phyloP scores from a whole-genome alignment of 2,329 filamentous ascomycete genomes.

The Hirsutella thompsonii region DNA sequence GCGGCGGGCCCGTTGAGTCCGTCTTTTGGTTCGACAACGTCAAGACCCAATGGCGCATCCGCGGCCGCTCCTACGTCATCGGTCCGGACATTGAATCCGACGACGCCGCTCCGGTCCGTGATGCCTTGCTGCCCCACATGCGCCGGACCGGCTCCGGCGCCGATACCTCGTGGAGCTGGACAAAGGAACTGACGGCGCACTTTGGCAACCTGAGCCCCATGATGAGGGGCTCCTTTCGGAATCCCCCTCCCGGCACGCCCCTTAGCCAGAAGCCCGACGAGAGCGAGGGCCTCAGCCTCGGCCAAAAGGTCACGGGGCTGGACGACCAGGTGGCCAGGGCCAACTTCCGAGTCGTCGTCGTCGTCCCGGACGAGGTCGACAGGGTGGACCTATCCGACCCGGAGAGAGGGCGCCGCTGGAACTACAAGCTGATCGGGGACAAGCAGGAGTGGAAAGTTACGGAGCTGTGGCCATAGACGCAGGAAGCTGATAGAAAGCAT shows the following conservation, averaged over 20 bases:
- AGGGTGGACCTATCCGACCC: conserved; percentile 58
- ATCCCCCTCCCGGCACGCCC: conserved; percentile 54
- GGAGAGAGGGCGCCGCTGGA: conserved; percentile 47
- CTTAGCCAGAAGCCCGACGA: conserved; percentile 33
- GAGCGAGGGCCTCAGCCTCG: conserved; percentile 26
- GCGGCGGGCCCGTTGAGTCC: conserved; percentile 65
- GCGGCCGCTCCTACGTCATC: conserved; percentile 64
- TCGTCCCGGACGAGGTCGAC: conserved; percentile 68
- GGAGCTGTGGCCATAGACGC: conserved; percentile 56
- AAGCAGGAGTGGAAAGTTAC: conserved; percentile 48
- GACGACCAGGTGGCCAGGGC: conserved; percentile 56
- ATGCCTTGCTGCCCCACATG: conserved; percentile 51
- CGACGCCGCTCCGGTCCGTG: conserved; percentile 36
- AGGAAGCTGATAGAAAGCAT: no score
- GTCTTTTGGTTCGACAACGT: conserved; percentile 66
- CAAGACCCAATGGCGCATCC: conserved; percentile 73
- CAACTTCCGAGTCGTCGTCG: conserved; percentile 75
- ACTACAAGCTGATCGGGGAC: conserved; percentile 44
- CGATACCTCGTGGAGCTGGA: conserved; percentile 58
- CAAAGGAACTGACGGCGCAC: conserved; percentile 66
- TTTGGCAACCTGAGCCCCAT: conserved; percentile 79
- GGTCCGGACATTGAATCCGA: conserved; percentile 49
- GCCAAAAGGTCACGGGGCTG: conserved; percentile 57
- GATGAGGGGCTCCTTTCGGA: conserved; percentile 67
- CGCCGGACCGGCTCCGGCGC: conserved; percentile 20